Percentiles rank a stretch among this genome's conserved stretches.
phyloP scores from a whole-genome alignment of 768 basidiomycete genomes.

The Boletus rufocinnamomeus region DNA sequence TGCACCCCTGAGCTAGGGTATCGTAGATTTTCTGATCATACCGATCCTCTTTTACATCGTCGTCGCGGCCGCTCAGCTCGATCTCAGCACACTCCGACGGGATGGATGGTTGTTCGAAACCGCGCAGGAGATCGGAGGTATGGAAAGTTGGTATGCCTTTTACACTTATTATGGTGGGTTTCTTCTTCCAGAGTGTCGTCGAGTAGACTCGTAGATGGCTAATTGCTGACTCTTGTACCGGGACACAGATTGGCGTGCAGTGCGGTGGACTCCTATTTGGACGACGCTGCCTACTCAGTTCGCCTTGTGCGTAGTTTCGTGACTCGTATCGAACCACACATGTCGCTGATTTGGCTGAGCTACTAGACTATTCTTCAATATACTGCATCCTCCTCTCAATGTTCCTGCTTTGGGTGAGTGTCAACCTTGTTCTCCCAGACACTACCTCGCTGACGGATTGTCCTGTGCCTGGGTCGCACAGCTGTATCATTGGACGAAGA shows the following conservation, averaged over 20 bases:
- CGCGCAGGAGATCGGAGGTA: slow-evolving; percentile 36
- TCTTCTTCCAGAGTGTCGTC: background rate
- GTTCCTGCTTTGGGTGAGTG: slow-evolving; percentile 80
- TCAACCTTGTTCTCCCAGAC: background rate
- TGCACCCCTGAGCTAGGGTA: background rate
- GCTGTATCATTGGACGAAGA: slow-evolving; percentile 90
- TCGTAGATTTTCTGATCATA: slow-evolving; percentile 74
- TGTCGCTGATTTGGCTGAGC: slow-evolving; percentile 28
- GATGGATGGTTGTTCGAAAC: slow-evolving; percentile 86
- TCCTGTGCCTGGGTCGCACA: slow-evolving; percentile 26
- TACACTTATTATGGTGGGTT: slow-evolving; percentile 76
- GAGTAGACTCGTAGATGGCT: background rate
- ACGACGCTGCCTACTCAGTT: slow-evolving; percentile 91
- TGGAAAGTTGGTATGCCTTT: slow-evolving; percentile 76
- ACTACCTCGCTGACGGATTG: background rate
- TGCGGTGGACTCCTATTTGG: slow-evolving; percentile 70
- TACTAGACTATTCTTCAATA: slow-evolving; percentile 77
- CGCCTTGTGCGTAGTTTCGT: slow-evolving; percentile 63
- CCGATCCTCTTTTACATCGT: slow-evolving; percentile 84
- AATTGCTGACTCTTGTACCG: background rate
- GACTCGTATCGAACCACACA: background rate
- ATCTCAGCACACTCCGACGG: slow-evolving; percentile 59
- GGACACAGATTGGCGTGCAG: slow-evolving; percentile 56
- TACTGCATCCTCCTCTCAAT: slow-evolving; percentile 83
- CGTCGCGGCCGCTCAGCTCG: slow-evolving; percentile 60